Evolutionary conservation across 1,139 yeast genomes (phyloP).

Genomic region (Eremothecium cymbalariae): DNA sequence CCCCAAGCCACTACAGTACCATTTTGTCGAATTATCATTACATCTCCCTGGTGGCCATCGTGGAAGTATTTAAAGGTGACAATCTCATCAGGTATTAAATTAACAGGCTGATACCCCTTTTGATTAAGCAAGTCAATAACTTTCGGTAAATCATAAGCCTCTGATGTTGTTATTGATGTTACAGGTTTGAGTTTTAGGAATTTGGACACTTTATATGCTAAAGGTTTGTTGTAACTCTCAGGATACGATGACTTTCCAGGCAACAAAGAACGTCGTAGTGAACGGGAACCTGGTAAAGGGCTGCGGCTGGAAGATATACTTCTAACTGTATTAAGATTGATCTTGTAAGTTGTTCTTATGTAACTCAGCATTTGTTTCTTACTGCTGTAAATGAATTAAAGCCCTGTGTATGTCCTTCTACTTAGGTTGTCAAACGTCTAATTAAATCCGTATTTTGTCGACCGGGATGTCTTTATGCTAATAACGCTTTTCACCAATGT

Average conservation of each 20-base stretch:
- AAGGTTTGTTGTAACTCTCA: background rate
- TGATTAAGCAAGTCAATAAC: constrained; percentile 35
- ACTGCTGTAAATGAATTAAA: background rate
- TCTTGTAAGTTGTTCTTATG: too few species aligned
- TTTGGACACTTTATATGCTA: constrained; percentile 1
- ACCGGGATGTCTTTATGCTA: too few species aligned
- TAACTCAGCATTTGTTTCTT: too few species aligned
- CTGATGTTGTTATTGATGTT: constrained; percentile 65
- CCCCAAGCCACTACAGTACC: constrained; percentile 86
- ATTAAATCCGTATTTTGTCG: too few species aligned
- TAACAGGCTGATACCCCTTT: constrained; percentile 16
- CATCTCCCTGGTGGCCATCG: constrained; percentile 37
- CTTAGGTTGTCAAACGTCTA: too few species aligned
- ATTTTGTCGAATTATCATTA: constrained; percentile 51
- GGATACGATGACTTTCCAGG: background rate
- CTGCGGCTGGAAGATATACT: too few species aligned
- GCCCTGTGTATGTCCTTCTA: background rate
- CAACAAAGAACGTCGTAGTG: background rate
- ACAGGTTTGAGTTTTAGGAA: constrained; percentile 33
- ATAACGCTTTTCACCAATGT: too few species aligned
- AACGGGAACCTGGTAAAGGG: background rate
- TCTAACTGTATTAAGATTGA: too few species aligned
- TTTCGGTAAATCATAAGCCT: constrained; percentile 49
- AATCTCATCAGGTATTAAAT: constrained; percentile 66
- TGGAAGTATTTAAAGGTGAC: constrained; percentile 37